phyloP scores from a whole-genome alignment of 805 yeast genomes.

The Pichia ethanolica region DNA sequence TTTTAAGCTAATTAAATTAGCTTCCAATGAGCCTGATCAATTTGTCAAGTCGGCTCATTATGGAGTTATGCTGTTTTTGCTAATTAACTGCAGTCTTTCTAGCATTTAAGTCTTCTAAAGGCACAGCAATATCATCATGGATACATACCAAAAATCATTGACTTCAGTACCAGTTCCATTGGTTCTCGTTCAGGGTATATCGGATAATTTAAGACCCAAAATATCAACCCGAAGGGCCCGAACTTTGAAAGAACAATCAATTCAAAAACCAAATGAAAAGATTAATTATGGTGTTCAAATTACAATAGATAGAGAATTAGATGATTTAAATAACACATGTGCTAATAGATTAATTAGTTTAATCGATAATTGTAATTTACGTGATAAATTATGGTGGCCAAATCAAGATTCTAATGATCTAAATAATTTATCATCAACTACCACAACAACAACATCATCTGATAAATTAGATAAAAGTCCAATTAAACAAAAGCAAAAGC shows the following conservation, averaged over 20 bases:
- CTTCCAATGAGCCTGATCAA: too few relatives aligned
- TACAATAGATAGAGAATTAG: conserved; percentile 14
- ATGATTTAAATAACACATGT: conserved; percentile 21
- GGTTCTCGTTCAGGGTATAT: conserved; percentile 37
- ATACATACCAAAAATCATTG: conserved; percentile 30
- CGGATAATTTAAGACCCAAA: conserved; percentile 2
- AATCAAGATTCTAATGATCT: not conserved
- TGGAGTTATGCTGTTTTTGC: too few relatives aligned
- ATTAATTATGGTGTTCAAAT: conserved; percentile 10
- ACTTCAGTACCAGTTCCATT: conserved; percentile 32
- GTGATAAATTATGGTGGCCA: conserved; percentile 11
- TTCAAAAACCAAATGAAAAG: not conserved
- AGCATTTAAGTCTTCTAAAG: not conserved
- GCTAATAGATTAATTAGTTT: conserved; percentile 4
- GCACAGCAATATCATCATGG: conserved; percentile 24
- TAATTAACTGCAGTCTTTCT: too few relatives aligned
- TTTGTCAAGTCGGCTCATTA: too few relatives aligned
- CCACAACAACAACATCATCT: not conserved
- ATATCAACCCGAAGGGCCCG: not conserved
- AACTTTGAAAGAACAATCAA: conserved; percentile 9
- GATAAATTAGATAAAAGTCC: not conserved
- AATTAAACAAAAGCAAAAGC: conserved; percentile 1
- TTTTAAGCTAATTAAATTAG: too few relatives aligned
- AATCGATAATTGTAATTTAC: conserved; percentile 4
- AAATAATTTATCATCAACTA: not conserved